A percentile compares a stretch with the other conserved stretches of the same genome.
Evolutionary conservation across 2,329 filamentous ascomycete species (phyloP).

Genomic region (Phoma sp.): DNA sequence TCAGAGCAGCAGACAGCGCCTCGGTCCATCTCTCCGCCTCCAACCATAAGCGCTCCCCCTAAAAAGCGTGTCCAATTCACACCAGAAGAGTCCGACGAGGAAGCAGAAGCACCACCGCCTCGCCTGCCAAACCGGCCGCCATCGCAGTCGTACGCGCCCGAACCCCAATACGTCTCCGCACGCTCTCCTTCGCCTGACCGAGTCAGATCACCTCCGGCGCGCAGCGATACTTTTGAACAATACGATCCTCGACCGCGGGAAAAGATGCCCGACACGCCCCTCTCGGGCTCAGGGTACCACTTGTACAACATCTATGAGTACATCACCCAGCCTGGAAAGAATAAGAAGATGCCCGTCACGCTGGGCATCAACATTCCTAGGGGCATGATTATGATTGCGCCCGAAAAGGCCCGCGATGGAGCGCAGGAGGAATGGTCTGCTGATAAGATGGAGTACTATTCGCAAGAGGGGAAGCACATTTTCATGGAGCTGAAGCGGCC

Average conservation of each 20-base stretch:
- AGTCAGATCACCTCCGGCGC: slow-evolving; percentile 47
- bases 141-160: slow-evolving; percentile 61
- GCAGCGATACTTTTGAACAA: slow-evolving; percentile 47
- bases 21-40: slow-evolving; percentile 55
- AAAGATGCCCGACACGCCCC: slow-evolving; percentile 44
- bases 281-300: slow-evolving; percentile 81
- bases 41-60: slow-evolving; percentile 56
- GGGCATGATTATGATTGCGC: slow-evolving; percentile 87
- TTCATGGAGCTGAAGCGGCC: slow-evolving; percentile 92
- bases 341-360: slow-evolving; percentile 98
- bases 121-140: slow-evolving; percentile 66
- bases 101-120: slow-evolving; percentile 58
- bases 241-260: slow-evolving; percentile 50
- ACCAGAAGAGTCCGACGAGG: slow-evolving; percentile 71
- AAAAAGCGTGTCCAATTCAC: slow-evolving; percentile 62
- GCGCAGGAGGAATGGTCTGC: slow-evolving; percentile 91
- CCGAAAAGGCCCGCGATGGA: slow-evolving; percentile 81
- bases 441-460: slow-evolving; percentile 96
- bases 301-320: slow-evolving; percentile 98
- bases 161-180: slow-evolving; percentile 50
- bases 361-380: slow-evolving; percentile 90
- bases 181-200: slow-evolving; percentile 48
- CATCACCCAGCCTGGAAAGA: slow-evolving; percentile 94
- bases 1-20: slow-evolving; percentile 48
- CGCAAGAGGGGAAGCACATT: slow-evolving; percentile 95